Evolutionary conservation across 352 stramenopile genomes (phyloP).

Genomic region (Aphanomyces euteiches): DNA sequence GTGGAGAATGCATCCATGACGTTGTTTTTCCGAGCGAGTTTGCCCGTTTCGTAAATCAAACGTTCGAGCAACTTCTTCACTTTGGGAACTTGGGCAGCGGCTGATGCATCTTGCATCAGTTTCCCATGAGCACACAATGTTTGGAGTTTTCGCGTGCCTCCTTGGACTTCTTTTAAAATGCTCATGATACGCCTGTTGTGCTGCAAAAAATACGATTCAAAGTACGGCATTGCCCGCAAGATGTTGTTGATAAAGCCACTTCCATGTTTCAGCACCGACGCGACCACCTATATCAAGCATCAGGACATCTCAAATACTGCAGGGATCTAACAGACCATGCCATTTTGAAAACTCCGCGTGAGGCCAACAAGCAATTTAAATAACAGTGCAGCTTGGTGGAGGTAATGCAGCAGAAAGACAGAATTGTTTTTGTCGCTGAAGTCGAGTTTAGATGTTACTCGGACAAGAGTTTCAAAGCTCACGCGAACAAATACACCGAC

Average conservation of each 20-base stretch:
- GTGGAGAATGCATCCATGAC: conserved; percentile 57
- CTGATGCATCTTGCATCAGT: conserved; percentile 50
- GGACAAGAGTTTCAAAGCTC: conserved; percentile 48
- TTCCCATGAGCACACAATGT: conserved; percentile 62
- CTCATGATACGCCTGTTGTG: conserved; percentile 52
- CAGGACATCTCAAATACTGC: neutral
- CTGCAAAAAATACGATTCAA: conserved; percentile 46
- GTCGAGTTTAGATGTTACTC: conserved; percentile 41
- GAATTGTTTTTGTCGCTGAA: neutral
- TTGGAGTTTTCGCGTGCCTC: conserved; percentile 57
- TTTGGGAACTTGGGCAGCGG: conserved; percentile 53
- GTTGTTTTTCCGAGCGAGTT: conserved; percentile 51
- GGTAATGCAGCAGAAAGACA: conserved; percentile 47
- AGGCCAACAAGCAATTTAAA: conserved; percentile 61
- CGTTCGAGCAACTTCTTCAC: conserved; percentile 59
- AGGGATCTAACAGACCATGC: conserved; percentile 28
- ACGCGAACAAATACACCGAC: conserved; percentile 45
- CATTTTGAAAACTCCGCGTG: conserved; percentile 56
- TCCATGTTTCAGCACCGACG: conserved; percentile 50
- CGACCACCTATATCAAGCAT: conserved; percentile 34
- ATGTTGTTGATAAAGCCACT: conserved; percentile 55
- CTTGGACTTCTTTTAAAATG: conserved; percentile 52
- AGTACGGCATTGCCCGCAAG: conserved; percentile 50
- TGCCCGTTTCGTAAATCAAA: conserved; percentile 56
- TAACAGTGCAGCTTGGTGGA: conserved; percentile 49